Percentiles rank a stretch among this genome's conserved stretches.
Conservation (phyloP, 352 stramenopile species). For the Thalassiosira pacifica region DNA sequence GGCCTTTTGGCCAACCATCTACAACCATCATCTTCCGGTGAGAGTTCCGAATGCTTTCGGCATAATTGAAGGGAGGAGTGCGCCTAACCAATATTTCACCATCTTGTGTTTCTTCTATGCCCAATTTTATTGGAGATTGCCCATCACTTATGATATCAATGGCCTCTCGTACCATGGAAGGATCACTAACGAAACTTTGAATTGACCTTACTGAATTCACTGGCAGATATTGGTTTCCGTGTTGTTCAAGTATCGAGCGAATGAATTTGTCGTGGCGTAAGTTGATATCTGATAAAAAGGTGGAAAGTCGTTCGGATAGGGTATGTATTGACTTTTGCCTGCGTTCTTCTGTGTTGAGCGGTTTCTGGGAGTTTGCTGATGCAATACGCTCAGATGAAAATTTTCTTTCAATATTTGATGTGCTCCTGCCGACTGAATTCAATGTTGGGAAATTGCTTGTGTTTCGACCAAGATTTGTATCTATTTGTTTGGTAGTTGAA, state of each 20-base stretch:
- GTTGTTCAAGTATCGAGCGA: conserved; percentile 36
- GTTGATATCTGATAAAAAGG: conserved; percentile 59
- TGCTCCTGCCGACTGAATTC: not conserved
- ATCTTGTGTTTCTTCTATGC: not conserved
- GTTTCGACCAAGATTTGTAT: not conserved
- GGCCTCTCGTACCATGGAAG: conserved; percentile 24
- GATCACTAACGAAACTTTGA: conserved; percentile 2
- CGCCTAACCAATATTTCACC: conserved; percentile 31
- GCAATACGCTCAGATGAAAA: not conserved
- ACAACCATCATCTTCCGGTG: conserved; percentile 44
- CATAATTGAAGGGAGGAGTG: conserved; percentile 32
- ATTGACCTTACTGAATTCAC: conserved; percentile 38
- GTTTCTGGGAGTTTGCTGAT: not conserved
- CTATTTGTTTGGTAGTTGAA: not conserved
- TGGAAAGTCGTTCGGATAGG: conserved; percentile 35
- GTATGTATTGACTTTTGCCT: not conserved
- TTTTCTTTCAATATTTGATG: not conserved
- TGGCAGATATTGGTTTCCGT: conserved; percentile 49
- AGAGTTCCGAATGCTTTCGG: conserved; percentile 37
- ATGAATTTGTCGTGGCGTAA: conserved; percentile 50
- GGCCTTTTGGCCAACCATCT: conserved; percentile 1
- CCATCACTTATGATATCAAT: conserved; percentile 25
- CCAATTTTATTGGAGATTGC: conserved; percentile 24
- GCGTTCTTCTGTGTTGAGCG: not conserved
- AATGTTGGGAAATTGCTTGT: not conserved